phyloP scores from a whole-genome alignment of 169 alveolate genomes.

The Gregarina niphandrodes region DNA sequence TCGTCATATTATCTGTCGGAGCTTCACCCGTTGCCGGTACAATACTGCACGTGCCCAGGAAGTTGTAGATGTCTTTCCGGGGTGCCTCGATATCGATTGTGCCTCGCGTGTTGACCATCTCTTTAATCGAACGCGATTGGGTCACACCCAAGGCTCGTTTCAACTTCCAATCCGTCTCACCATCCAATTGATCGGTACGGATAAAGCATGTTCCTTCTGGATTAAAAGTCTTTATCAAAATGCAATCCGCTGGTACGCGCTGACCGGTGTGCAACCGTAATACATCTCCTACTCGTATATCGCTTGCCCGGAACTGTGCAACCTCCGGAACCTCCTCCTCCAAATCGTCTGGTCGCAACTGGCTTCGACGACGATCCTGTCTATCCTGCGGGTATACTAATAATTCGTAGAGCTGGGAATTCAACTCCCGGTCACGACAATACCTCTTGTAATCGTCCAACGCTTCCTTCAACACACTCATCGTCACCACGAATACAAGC shows the following conservation, averaged over 20 bases:
- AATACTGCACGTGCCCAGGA: no score
- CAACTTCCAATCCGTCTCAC: conserved; percentile 98
- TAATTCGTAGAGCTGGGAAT: conserved; percentile 7
- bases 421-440: conserved; percentile 40
- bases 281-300: conserved; percentile 65
- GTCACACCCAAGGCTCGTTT: conserved; percentile 61
- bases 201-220: conserved; percentile 40
- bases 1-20: no score
- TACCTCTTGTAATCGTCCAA: conserved; percentile 67
- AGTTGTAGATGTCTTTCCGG: conserved; percentile 10
- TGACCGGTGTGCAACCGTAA: conserved; percentile 63
- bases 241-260: conserved; percentile 87
- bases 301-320: conserved; percentile 34
- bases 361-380: not conserved
- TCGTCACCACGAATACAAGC: conserved; percentile 56
- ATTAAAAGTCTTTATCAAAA: conserved; percentile 56
- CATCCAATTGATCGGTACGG: conserved; percentile 95
- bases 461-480: conserved; percentile 75
- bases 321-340: not conserved
- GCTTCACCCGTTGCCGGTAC: no score
- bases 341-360: not conserved
- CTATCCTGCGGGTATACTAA: no score
- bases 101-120: not conserved
- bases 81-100: not conserved
- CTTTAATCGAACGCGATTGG: conserved; percentile 5